These are phyloP conservation scores for Podospora pseudoanserina DNA, from an alignment of 495 filamentous ascomycete species.

Conservation along the genomic window DNA sequence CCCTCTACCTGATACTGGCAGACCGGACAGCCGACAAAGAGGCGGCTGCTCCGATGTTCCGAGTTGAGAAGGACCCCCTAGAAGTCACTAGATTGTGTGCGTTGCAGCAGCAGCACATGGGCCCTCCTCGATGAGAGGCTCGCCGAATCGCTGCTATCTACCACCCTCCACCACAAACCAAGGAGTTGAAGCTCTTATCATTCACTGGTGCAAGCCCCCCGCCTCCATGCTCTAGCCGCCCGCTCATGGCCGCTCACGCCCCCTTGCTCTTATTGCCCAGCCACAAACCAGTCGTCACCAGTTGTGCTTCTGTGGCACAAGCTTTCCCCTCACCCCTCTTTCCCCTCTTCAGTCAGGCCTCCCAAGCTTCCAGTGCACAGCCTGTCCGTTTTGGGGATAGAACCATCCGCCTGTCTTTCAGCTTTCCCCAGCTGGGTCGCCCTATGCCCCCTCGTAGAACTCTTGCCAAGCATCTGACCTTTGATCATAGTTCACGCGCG, in stretches of 20 bases:
- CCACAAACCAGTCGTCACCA: slow-evolving; percentile 7
- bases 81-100: slow-evolving; percentile 4
- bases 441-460: not conserved
- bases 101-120: slow-evolving; percentile 1
- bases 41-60: slow-evolving; percentile 10
- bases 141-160: slow-evolving; percentile 13
- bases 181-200: slow-evolving; percentile 19
- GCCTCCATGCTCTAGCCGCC: slow-evolving; percentile 8
- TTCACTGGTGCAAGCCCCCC: slow-evolving; percentile 1
- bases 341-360: not conserved
- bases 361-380: not conserved
- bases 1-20: not conserved
- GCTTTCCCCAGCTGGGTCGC: not conserved
- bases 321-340: slow-evolving; percentile 3
- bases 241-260: not conserved
- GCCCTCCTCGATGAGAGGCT: slow-evolving; percentile 2
- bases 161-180: slow-evolving; percentile 20
- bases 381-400: not conserved
- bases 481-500: not conserved
- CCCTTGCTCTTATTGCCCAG: not conserved
- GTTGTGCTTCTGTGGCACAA: not conserved
- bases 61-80: slow-evolving; percentile 13
- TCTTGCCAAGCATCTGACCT: not conserved
- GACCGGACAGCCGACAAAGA: slow-evolving; percentile 5
- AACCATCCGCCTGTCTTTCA: not conserved